Percentiles rank a stretch among this genome's conserved stretches.
These are phyloP conservation scores for Agaricus subrufescens DNA, from an alignment of 768 basidiomycete species.

Conservation along the genomic window DNA sequence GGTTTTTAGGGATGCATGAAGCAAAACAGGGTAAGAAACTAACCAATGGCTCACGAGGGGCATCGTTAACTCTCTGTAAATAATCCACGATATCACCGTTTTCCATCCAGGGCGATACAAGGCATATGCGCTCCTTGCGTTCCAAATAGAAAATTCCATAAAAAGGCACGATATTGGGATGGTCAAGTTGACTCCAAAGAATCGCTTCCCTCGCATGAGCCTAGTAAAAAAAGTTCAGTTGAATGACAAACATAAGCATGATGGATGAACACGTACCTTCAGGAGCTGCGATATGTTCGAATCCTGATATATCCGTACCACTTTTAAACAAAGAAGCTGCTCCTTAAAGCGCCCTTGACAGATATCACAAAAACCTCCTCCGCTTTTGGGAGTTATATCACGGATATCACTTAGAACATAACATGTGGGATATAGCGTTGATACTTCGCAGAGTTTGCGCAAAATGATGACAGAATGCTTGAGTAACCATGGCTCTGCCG, in stretches of 20 bases:
- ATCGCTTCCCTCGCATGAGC: slow-evolving; percentile 4
- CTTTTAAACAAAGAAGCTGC: slow-evolving; percentile 18
- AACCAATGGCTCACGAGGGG: not conserved
- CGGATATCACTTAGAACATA: slow-evolving; percentile 15
- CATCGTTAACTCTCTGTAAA: not conserved
- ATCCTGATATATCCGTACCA: slow-evolving; percentile 16
- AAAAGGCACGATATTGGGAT: slow-evolving; percentile 8
- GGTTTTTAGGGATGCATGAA: slow-evolving; percentile 15
- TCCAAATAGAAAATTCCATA: slow-evolving; percentile 5
- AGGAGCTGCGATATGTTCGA: slow-evolving; percentile 9
- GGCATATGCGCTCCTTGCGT: not conserved
- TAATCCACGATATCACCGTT: slow-evolving; percentile 10
- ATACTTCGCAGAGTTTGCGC: slow-evolving; percentile 17
- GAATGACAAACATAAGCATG: slow-evolving; percentile 16
- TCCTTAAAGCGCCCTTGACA: slow-evolving; percentile 17
- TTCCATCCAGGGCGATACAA: slow-evolving; percentile 13
- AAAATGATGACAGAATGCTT: not conserved
- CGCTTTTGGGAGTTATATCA: slow-evolving; percentile 9
- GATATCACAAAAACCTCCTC: slow-evolving; percentile 25
- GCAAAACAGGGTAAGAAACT: not conserved
- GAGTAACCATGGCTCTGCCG: slow-evolving; percentile 20
- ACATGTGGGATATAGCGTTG: slow-evolving; percentile 22
- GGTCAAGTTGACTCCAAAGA: not conserved
- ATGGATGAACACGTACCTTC: slow-evolving; percentile 14
- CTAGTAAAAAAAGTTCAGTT: slow-evolving; percentile 6